Conservation (phyloP, 164 flowering plant species). For the Annona cherimola region DNA sequence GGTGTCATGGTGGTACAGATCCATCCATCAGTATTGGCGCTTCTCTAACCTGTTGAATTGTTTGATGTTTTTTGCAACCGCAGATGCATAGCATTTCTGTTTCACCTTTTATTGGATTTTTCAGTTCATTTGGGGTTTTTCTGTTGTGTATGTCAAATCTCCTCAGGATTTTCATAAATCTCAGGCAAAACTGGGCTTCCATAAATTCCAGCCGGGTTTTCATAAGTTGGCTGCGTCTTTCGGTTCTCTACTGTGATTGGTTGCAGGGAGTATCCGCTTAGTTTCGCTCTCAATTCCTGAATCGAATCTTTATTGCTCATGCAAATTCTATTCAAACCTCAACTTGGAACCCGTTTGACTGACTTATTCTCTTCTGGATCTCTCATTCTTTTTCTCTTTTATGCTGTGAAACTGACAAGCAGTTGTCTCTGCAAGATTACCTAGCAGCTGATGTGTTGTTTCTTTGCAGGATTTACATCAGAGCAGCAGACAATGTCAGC, state of each 20-base stretch:
- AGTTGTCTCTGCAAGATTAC: not conserved
- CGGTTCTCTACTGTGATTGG: not conserved
- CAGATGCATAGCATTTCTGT: not conserved
- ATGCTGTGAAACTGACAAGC: not conserved
- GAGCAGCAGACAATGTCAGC: conserved; percentile 64
- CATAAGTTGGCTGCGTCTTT: too few relatives aligned
- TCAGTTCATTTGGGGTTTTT: not conserved
- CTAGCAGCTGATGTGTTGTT: not conserved
- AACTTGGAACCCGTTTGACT: not conserved
- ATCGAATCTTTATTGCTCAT: not conserved
- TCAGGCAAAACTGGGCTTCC: too few relatives aligned
- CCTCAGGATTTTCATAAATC: too few relatives aligned
- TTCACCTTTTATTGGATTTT: not conserved
- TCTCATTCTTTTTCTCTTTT: not conserved
- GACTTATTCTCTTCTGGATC: not conserved
- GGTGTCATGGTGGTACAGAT: not conserved
- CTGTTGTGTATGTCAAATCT: not conserved
- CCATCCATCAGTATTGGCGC: not conserved
- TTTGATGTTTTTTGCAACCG: not conserved
- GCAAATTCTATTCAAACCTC: not conserved
- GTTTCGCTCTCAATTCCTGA: not conserved
- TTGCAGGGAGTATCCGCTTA: not conserved
- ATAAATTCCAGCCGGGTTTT: too few relatives aligned
- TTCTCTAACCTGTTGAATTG: not conserved
- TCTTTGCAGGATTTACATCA: conserved; percentile 42